Base-by-base conservation (phyloP, 139 green algal species). In the Eudorina sp. region DNA sequence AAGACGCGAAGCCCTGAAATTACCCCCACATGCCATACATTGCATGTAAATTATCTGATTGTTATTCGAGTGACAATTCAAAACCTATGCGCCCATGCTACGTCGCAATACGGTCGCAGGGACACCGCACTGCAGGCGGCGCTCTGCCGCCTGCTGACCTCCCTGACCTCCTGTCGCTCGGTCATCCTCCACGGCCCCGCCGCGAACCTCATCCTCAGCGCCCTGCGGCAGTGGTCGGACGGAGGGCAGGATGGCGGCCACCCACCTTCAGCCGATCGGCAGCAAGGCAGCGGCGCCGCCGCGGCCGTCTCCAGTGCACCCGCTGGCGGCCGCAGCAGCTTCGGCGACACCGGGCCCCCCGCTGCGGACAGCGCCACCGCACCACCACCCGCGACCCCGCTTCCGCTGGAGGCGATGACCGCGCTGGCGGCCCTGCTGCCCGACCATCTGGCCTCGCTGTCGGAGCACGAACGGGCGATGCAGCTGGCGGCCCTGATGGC, bases 351-450 rank as follows among this genome's bases (percentile, higher is more conserved):
- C 45, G 72, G 11, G 72, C 41, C 41, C 45, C 16, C 23, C 29
- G 43, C 72, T 14, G 72, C 41, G 14, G 29, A 40, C 41, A 46
- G 31, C 75, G 5, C 31, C 29, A 29, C 45, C 73, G n/a, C 45
- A 18, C 14, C n/a, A 48, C 13, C 19, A 6, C 13, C 51, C 13
- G 51, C 48, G 0, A 13, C 62, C n/a, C 62, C 60, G 72, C 75
- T 89, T 78, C 89, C 89, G 34, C 31, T 83, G 38, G 89, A 92
- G n/a, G 83, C 89, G 1, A 55, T 92, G 64, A 21, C 21, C 7
- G 89, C 84, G 5, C 68, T 92, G 38, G 83, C 83, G 14, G 64
- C 29, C 1, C 29, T 92, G 53, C 83, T 92, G 69, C 83, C 78
- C 21, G 83, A 92, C 9, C 60, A 89, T 23, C 60, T 92, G 58